Evolutionary conservation across 805 yeast species (phyloP), one percentile per base, ranked within the genome.

Genomic region (Lipomyces sp.): DNA sequence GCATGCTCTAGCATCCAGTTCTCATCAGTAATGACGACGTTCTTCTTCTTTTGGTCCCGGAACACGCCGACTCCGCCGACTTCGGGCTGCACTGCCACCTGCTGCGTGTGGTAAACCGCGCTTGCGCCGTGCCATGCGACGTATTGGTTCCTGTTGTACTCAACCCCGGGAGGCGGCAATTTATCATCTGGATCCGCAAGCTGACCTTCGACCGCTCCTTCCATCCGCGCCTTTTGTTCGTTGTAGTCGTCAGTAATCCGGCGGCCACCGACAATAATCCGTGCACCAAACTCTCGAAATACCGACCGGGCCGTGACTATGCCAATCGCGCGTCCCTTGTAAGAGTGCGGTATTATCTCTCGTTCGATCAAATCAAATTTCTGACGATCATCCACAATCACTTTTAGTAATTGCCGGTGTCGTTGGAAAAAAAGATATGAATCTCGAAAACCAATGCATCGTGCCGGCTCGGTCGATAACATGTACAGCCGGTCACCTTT

Each of bases 401-500:
- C 85, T 75, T 93, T 92, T 80, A 84, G 88, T 61, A 95, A 80
- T 60, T 85, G 82, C 60, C 87, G 84, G 79, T 94, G 97, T 59
- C 92, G 90, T 75, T 93, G 96, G 79, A 94, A 92, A 66, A 94
- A 82, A 62, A 92, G 81, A 74, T 94, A 92, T 1, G 97, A 90
- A 75, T 94, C 98, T 72, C 97, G 84, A 79, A 92, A 90, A 2
- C 98, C 98, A 68, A 94, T 92, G 74, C 94, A 87, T 72, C 98
- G 85, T 0, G 99, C 98, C 2, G 97, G 97, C 75, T 95, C 99
- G 0, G 98, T 93, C 1, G 97, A 88, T 58, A 95, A 85, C 97
- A 94, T 93, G 77, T 86, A 95, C 65, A 87, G 81, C 70, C 87
- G 83, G 29, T 86, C 85, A 7, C 97, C 97, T 63, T 86, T 81